Percentiles rank a stretch among this genome's conserved stretches.
phyloP scores from a whole-genome alignment of 2,329 filamentous ascomycete genomes.

The Colletotrichum scovillei region DNA sequence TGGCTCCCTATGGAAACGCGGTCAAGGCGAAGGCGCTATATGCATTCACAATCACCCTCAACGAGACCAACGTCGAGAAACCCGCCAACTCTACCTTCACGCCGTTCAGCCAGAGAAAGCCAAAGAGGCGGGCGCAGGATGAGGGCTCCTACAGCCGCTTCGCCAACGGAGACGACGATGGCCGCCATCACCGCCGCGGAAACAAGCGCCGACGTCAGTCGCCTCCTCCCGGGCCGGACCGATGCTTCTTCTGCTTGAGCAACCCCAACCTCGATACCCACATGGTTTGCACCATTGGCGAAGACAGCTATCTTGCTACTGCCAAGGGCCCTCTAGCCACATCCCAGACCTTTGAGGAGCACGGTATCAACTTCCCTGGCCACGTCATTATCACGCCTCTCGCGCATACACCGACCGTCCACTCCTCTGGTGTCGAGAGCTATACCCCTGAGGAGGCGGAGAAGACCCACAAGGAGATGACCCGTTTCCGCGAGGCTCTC shows the following conservation, averaged over 20 bases:
- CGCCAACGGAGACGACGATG: conserved; percentile 56
- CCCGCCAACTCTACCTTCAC: conserved; percentile 80
- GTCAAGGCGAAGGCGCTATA: conserved; percentile 85
- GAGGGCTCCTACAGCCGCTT: conserved; percentile 67
- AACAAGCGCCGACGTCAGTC: conserved; percentile 59
- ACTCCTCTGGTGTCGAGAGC: conserved; percentile 68
- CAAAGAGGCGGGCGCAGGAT: conserved; percentile 68
- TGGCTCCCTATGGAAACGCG: conserved; percentile 81
- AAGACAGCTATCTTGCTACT: conserved; percentile 88
- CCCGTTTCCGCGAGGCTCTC: conserved; percentile 78
- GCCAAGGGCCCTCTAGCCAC: conserved; percentile 90
- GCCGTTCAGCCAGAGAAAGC: conserved; percentile 69
- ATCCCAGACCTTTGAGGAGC: conserved; percentile 70
- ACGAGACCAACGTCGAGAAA: conserved; percentile 68
- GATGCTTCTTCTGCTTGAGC: conserved; percentile 96
- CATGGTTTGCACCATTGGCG: conserved; percentile 89
- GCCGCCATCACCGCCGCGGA: conserved; percentile 48
- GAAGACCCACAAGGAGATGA: conserved; percentile 83
- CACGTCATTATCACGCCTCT: conserved; percentile 95
- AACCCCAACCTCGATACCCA: conserved; percentile 87
- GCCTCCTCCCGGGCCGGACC: conserved; percentile 76
- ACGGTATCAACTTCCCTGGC: conserved; percentile 78
- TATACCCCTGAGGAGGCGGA: conserved; percentile 65
- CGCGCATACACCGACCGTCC: conserved; percentile 81
- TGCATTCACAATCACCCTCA: conserved; percentile 78